These are phyloP conservation scores for Pistacia integerrima DNA, from an alignment of 345 rosid species.

Conservation along the genomic window DNA sequence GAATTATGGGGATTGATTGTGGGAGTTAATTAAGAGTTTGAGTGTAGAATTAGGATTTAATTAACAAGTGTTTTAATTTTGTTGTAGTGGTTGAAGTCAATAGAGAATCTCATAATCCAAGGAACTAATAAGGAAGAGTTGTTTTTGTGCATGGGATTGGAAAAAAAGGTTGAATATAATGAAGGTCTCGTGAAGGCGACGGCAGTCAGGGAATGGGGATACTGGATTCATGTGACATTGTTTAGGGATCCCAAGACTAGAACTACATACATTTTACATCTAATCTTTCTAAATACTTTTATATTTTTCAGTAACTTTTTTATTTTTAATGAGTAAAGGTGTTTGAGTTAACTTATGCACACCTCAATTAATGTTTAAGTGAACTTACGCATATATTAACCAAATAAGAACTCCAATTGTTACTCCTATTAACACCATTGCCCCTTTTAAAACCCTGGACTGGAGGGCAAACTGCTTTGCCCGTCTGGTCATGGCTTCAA, in stretches of 20 bases:
- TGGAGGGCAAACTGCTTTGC: too few relatives aligned
- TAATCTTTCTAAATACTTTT: not conserved
- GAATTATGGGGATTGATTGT: slow-evolving; percentile 12
- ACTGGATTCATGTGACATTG: slow-evolving; percentile 34
- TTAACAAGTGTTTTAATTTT: not conserved
- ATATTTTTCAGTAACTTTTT: not conserved
- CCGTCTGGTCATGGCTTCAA: too few relatives aligned
- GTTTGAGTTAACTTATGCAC: too few relatives aligned
- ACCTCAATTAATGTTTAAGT: too few relatives aligned
- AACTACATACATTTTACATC: not conserved
- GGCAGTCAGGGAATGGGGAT: slow-evolving; percentile 33
- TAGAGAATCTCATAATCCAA: slow-evolving; percentile 40
- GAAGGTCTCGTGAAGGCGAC: slow-evolving; percentile 68
- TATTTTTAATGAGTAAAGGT: too few relatives aligned
- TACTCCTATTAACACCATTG: too few relatives aligned
- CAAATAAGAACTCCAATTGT: too few relatives aligned
- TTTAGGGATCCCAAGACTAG: slow-evolving; percentile 34
- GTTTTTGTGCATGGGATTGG: slow-evolving; percentile 15
- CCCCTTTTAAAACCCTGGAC: too few relatives aligned
- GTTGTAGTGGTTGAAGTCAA: slow-evolving; percentile 26
- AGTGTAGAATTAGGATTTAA: not conserved
- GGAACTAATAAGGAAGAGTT: slow-evolving; percentile 28
- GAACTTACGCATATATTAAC: too few relatives aligned
- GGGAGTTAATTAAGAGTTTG: slow-evolving; percentile 13
- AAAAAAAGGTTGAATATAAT: slow-evolving; percentile 21